A percentile compares a stretch with the other conserved stretches of the same genome.
These are phyloP conservation scores for Pythium rishiriense DNA, from an alignment of 352 stramenopile species.

Conservation along the genomic window DNA sequence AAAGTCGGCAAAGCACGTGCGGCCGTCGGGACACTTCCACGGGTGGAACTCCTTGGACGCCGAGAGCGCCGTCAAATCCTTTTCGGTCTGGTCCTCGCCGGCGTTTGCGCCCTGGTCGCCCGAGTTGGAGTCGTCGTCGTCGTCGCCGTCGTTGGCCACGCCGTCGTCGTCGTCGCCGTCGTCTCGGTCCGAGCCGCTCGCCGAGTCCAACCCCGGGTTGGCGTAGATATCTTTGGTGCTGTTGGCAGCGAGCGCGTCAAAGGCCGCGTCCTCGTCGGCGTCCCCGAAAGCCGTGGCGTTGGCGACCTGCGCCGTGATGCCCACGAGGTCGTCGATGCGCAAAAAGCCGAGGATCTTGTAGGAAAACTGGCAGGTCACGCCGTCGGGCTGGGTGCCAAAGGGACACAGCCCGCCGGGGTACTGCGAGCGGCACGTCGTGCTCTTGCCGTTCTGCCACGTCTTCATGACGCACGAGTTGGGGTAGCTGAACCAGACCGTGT, in stretches of 20 bases:
- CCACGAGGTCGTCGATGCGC: conserved; percentile 65
- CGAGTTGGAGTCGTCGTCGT: not conserved
- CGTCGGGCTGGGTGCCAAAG: conserved; percentile 49
- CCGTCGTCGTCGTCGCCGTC: conserved; percentile 14
- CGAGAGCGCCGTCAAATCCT: not conserved
- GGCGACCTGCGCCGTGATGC: conserved; percentile 47
- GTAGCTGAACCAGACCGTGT: conserved; percentile 81
- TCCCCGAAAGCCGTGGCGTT: not conserved
- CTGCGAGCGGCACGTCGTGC: conserved; percentile 34
- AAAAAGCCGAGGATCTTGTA: conserved; percentile 65
- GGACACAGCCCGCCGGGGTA: conserved; percentile 54
- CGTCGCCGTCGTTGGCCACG: not conserved
- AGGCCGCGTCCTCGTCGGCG: not conserved
- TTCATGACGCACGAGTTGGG: conserved; percentile 58
- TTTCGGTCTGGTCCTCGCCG: not conserved
- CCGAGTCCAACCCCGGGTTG: not conserved
- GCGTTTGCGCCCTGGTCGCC: not conserved
- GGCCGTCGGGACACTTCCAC: conserved; percentile 10
- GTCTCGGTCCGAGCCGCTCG: not conserved
- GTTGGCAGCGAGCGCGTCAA: not conserved
- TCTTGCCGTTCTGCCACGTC: conserved; percentile 51
- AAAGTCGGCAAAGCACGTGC: conserved; percentile 41
- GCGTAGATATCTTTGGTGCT: not conserved
- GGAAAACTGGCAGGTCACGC: conserved; percentile 53
- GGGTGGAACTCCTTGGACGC: not conserved